Conservation (phyloP, 208 protist genomes). For the Trypanosoma lewisi region DNA sequence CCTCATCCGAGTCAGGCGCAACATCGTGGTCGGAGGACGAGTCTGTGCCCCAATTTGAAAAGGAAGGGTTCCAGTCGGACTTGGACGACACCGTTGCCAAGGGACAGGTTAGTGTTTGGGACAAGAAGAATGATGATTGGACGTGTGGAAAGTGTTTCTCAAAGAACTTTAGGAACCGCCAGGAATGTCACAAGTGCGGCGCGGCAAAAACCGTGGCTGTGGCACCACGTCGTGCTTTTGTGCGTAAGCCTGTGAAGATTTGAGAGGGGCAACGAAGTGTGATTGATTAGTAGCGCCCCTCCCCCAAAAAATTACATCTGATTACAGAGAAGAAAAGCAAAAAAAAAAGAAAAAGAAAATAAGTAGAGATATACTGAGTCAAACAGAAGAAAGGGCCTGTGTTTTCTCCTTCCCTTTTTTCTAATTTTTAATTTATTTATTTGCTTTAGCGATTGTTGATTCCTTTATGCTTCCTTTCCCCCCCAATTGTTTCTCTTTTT, state of each 20-base stretch:
- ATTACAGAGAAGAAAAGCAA: background rate
- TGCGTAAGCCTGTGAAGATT: slow-evolving; percentile 78
- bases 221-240: slow-evolving; percentile 34
- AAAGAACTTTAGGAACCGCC: slow-evolving; percentile 62
- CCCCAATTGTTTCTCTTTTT: too few species aligned
- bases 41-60: slow-evolving; percentile 45
- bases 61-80: slow-evolving; percentile 73
- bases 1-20: slow-evolving; percentile 30
- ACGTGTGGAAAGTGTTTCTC: slow-evolving; percentile 83
- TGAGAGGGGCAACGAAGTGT: slow-evolving; percentile 19
- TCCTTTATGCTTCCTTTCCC: too few species aligned
- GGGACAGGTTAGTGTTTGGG: slow-evolving; percentile 34
- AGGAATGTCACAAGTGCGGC: slow-evolving; percentile 82
- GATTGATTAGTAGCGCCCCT: background rate
- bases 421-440: background rate
- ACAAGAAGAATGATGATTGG: slow-evolving; percentile 64
- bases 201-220: slow-evolving; percentile 46
- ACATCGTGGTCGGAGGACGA: slow-evolving; percentile 26
- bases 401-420: slow-evolving; percentile 12
- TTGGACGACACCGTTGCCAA: slow-evolving; percentile 31
- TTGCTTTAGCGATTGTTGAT: background rate
- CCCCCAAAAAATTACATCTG: background rate
- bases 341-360: background rate
- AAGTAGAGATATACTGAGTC: background rate
- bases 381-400: background rate